Evolutionary conservation across 2,329 filamentous ascomycete genomes (phyloP), one percentile per base, ranked within the genome.

Genomic region (Penicillium sclerotiorum): DNA sequence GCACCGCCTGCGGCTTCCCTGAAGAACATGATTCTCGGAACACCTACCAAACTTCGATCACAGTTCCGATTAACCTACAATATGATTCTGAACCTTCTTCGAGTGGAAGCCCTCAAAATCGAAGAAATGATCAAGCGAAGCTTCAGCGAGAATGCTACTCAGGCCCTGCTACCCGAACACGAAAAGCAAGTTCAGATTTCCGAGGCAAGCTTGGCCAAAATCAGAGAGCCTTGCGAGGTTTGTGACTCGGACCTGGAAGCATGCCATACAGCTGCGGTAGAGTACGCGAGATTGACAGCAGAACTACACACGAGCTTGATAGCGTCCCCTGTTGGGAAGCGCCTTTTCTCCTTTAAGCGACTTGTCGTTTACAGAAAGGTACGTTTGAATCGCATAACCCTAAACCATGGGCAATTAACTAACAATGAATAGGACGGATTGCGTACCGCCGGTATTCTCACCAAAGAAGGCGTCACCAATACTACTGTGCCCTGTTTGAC

Each of bases 91-190:
- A 99, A 97, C 65, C 78, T 99, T 25, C 79, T 99, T 41, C 87
- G 94, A 28, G 94, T 99, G 2, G 94, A 99, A 71, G 94, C 94
- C 2, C 75, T 99, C 58, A 97, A 96, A 76, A 97, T 99, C 61
- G 94, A 99, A 70, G 94, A 99, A 73, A 99, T 99, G 94, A 99
- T 99, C 77, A 99, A 99, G 80, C 88, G 94, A 58, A 96, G 92
- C 70, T 99, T 99, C 78, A 96, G 93, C 45, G 94, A 99, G 71
- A 94, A 99, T 72, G 93, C 93, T 20, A 97, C 93, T 0, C 94
- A 99, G 67, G 92, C 95, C 55, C 75, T 97, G 11, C 78, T 97
- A 1, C 94, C 94, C 0, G 92, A 97, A 70, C 93, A 97, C 62
- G 92, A 99, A 72, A 95, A 95, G 71, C 88, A 91, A 50, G 90